Conservation (phyloP, 2,329 filamentous ascomycete species). For the Colletotrichum tanaceti region DNA sequence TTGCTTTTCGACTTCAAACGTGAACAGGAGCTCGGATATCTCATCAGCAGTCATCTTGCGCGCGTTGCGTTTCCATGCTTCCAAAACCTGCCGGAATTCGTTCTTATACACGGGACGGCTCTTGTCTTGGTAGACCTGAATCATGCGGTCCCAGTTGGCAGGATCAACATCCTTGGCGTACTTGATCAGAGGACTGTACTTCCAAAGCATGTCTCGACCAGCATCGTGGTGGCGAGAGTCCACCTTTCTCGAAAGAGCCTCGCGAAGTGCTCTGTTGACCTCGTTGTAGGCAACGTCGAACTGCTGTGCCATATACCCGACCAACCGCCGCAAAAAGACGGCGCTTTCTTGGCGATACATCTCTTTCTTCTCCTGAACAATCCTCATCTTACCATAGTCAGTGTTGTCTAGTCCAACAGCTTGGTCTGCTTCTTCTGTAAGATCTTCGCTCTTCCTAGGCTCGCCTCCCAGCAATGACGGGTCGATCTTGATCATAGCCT, state of each 20-base stretch:
- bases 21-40: slow-evolving; percentile 82
- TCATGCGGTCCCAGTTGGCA: slow-evolving; percentile 81
- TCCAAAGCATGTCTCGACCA: slow-evolving; percentile 82
- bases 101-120: slow-evolving; percentile 81
- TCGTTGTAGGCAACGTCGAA: slow-evolving; percentile 82
- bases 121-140: slow-evolving; percentile 84
- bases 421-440: slow-evolving; percentile 58
- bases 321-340: slow-evolving; percentile 81
- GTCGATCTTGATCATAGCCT: slow-evolving; percentile 93
- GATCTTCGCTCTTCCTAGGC: slow-evolving; percentile 60
- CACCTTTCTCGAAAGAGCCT: slow-evolving; percentile 72
- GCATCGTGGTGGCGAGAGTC: slow-evolving; percentile 77
- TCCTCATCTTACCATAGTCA: slow-evolving; percentile 89
- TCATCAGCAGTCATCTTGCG: slow-evolving; percentile 82
- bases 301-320: slow-evolving; percentile 83
- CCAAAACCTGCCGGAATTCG: slow-evolving; percentile 82
- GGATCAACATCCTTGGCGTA: slow-evolving; percentile 89
- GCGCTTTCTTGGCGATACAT: slow-evolving; percentile 83
- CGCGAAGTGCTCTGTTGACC: slow-evolving; percentile 73
- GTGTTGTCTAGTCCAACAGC: slow-evolving; percentile 60
- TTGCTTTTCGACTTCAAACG: slow-evolving; percentile 84
- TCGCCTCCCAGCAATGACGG: slow-evolving; percentile 74
- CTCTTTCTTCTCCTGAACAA: slow-evolving; percentile 93
- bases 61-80: slow-evolving; percentile 83
- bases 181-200: slow-evolving; percentile 86